These are phyloP conservation scores for Pachysandra terminalis DNA, from an alignment of 164 flowering plant genomes.

Conservation along the genomic window DNA sequence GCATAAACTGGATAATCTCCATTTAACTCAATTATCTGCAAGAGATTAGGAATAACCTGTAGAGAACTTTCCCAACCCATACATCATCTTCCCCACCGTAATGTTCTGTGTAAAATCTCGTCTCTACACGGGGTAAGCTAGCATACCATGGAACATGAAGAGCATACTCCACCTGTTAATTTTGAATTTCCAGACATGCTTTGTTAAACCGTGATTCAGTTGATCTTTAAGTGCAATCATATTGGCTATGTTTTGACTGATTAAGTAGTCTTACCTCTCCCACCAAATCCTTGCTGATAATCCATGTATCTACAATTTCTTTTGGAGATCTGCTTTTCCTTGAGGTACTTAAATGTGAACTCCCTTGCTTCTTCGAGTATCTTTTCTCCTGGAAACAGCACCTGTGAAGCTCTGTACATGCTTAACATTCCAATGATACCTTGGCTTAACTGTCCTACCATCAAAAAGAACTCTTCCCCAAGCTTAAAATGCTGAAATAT, in stretches of 20 bases:
- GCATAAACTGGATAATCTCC: too few species aligned
- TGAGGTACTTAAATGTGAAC: slow-evolving; percentile 52
- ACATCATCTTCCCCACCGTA: slow-evolving; percentile 87
- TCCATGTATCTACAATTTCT: slow-evolving; percentile 89
- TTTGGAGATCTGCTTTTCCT: slow-evolving; percentile 50
- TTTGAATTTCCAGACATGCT: too few species aligned
- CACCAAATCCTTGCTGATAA: slow-evolving; percentile 71
- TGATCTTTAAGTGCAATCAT: too few species aligned
- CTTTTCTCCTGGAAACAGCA: slow-evolving; percentile 62
- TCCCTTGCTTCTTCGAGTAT: slow-evolving; percentile 59
- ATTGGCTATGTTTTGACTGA: too few species aligned
- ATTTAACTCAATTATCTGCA: too few species aligned
- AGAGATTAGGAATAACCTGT: too few species aligned
- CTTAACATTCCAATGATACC: slow-evolving; percentile 84
- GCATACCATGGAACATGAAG: slow-evolving; percentile 85
- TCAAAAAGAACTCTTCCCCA: slow-evolving; percentile 72
- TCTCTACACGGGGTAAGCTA: slow-evolving; percentile 74
- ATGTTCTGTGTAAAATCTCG: slow-evolving; percentile 77
- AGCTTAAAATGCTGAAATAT: slow-evolving; percentile 65
- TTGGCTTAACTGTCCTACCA: slow-evolving; percentile 68
- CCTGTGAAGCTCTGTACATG: slow-evolving; percentile 71
- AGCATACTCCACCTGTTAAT: slow-evolving; percentile 81
- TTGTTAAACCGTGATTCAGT: too few species aligned
- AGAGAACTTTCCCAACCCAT: slow-evolving; percentile 96
- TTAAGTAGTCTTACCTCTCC: slow-evolving; percentile 87